Conservation (phyloP, 495 filamentous ascomycete genomes). For the Penicillium longicatenatum region DNA sequence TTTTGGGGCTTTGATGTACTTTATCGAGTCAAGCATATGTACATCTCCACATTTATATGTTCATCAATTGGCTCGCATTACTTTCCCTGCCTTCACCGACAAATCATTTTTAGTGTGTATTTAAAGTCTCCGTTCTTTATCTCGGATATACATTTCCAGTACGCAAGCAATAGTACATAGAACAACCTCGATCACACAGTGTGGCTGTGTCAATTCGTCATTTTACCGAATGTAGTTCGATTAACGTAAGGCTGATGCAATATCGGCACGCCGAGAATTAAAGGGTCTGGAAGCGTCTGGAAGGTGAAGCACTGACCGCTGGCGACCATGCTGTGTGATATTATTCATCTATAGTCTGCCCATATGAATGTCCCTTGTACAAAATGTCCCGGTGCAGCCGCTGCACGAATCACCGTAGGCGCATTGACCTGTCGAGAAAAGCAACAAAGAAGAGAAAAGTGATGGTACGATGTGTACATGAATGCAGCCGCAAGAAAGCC, state of each 20-base stretch:
- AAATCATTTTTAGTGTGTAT: neutral
- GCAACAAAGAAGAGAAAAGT: constrained; percentile 7
- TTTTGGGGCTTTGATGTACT: neutral
- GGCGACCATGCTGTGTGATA: constrained; percentile 20
- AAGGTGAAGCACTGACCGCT: constrained; percentile 1
- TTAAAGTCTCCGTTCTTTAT: neutral
- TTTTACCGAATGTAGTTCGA: neutral
- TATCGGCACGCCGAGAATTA: neutral
- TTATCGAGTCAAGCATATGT: neutral
- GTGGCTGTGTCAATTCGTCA: constrained; percentile 3
- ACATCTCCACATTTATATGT: neutral
- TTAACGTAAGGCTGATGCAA: neutral
- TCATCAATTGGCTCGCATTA: constrained; percentile 2
- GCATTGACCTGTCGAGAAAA: constrained; percentile 7
- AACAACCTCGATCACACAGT: neutral
- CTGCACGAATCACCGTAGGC: constrained; percentile 6
- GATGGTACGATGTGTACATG: constrained; percentile 19
- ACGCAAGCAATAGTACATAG: neutral
- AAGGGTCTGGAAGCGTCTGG: neutral
- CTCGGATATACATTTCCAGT: neutral
- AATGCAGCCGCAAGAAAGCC: constrained; percentile 17
- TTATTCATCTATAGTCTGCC: constrained; percentile 24
- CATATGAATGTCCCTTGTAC: constrained; percentile 29
- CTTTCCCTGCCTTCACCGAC: neutral
- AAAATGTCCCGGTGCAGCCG: constrained; percentile 17